Evolutionary conservation across 805 yeast genomes (phyloP).

Genomic region (Lipomyces anomalus): DNA sequence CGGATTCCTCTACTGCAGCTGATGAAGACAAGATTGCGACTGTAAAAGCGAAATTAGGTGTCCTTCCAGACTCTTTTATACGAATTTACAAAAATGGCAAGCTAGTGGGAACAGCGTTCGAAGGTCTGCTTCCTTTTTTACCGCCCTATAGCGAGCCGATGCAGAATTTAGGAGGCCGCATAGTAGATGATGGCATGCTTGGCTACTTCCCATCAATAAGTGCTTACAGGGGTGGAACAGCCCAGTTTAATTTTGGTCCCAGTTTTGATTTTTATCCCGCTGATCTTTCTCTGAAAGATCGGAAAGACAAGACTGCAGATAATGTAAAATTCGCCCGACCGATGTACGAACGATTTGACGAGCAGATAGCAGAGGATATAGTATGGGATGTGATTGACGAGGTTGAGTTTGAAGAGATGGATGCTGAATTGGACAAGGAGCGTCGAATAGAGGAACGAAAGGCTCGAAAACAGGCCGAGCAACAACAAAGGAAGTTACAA

Average conservation of each 20-base stretch:
- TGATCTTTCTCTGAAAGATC: constrained; percentile 15
- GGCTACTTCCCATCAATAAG: constrained; percentile 93
- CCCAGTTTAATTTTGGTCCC: constrained; percentile 64
- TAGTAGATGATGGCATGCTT: constrained; percentile 67
- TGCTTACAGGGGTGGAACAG: constrained; percentile 72
- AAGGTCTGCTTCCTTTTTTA: constrained; percentile 62
- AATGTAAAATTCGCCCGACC: no score
- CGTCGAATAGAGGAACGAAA: background rate
- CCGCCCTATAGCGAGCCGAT: constrained; percentile 63
- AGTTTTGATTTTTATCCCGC: constrained; percentile 46
- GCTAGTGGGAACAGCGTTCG: constrained; percentile 57
- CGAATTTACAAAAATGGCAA: constrained; percentile 74
- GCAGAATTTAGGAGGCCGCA: constrained; percentile 24
- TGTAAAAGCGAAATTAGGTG: constrained; percentile 22
- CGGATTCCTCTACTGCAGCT: constrained; percentile 10
- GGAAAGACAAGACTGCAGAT: no score
- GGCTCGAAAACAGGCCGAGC: background rate
- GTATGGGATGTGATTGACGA: constrained; percentile 84
- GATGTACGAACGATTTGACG: constrained; percentile 56
- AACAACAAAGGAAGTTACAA: background rate
- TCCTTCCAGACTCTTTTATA: constrained; percentile 52
- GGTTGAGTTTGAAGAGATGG: constrained; percentile 43
- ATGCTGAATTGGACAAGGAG: background rate
- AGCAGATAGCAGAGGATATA: constrained; percentile 71
- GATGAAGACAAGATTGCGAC: constrained; percentile 24